Conservation (phyloP, 768 basidiomycete genomes). For the Gloeopeniophorella convolvens region DNA sequence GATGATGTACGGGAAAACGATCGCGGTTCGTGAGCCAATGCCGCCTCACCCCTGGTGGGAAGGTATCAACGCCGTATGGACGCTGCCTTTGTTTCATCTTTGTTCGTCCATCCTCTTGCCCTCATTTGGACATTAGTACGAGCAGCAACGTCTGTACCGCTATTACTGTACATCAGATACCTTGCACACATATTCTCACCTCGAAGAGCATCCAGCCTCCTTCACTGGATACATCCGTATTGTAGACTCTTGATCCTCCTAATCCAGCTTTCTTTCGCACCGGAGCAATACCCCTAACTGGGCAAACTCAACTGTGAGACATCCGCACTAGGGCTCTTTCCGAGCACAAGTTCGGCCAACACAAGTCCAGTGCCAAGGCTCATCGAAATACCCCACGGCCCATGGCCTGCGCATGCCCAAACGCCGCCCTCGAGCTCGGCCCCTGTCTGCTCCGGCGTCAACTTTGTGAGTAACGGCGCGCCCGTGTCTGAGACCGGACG, state of each 20-base stretch:
- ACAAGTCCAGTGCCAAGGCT: conserved; percentile 30
- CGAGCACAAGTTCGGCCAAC: conserved; percentile 27
- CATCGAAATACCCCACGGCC: conserved; percentile 34
- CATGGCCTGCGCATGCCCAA: conserved; percentile 32
- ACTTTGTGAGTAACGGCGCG: conserved; percentile 28
- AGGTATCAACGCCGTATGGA: background rate
- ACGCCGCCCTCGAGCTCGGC: conserved; percentile 23
- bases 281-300: background rate
- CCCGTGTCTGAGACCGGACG: conserved; percentile 30
- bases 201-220: background rate
- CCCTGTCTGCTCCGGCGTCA: conserved; percentile 26
- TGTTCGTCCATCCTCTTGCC: conserved; percentile 15
- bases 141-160: background rate
- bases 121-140: background rate
- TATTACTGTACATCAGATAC: no score
- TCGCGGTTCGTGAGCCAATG: conserved; percentile 4
- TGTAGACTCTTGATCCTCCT: no score
- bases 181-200: background rate
- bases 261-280: background rate
- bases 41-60: background rate
- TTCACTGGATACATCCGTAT: background rate
- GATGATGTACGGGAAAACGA: conserved; percentile 27
- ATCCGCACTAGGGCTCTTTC: conserved; percentile 26
- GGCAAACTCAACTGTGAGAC: conserved; percentile 15
- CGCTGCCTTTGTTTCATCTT: conserved; percentile 8